Percentiles rank a stretch among this genome's conserved stretches.
phyloP scores from a whole-genome alignment of 495 filamentous ascomycete genomes.

The Tetracladium setigerum region DNA sequence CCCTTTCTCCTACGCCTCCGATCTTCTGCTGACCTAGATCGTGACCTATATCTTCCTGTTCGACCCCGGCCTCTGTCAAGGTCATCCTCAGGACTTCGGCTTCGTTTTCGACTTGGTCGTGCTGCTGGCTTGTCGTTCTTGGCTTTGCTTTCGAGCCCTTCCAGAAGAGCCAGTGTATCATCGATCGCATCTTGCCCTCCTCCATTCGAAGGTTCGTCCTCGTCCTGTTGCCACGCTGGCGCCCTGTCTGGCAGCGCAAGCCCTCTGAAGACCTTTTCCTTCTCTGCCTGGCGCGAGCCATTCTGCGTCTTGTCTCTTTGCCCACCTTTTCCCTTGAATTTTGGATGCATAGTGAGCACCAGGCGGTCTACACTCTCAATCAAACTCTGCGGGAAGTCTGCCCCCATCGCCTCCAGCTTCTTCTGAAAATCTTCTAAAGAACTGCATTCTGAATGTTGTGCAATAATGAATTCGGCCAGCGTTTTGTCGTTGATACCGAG shows the following conservation, averaged over 20 bases:
- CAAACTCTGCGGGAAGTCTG: conserved; percentile 83
- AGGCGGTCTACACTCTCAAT: conserved; percentile 86
- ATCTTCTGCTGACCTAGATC: conserved; percentile 36
- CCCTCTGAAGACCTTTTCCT: conserved; percentile 79
- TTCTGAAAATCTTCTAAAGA: conserved; percentile 62
- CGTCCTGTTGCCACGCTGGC: conserved; percentile 46
- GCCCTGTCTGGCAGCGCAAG: conserved; percentile 81
- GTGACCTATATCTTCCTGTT: conserved; percentile 31
- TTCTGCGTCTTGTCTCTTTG: conserved; percentile 32
- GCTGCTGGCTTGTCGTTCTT: conserved; percentile 31
- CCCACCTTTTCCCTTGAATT: conserved; percentile 49
- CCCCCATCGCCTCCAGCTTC: conserved; percentile 64
- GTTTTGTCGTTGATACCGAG: conserved; percentile 90
- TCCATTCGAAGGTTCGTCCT: conserved; percentile 22
- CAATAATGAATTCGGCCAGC: conserved; percentile 90
- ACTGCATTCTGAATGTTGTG: conserved; percentile 71
- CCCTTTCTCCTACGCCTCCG: conserved; percentile 38
- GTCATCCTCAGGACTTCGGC: conserved; percentile 62
- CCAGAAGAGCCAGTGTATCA: conserved; percentile 87
- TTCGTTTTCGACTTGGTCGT: conserved; percentile 53
- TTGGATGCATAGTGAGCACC: conserved; percentile 84
- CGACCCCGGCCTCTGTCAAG: conserved; percentile 28
- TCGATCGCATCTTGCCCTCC: conserved; percentile 61
- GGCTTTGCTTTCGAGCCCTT: conserved; percentile 71
- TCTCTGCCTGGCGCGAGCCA: conserved; percentile 37